Evolutionary conservation across 2,329 filamentous ascomycete genomes (phyloP).

Genomic region (Trichoderma atroviride): DNA sequence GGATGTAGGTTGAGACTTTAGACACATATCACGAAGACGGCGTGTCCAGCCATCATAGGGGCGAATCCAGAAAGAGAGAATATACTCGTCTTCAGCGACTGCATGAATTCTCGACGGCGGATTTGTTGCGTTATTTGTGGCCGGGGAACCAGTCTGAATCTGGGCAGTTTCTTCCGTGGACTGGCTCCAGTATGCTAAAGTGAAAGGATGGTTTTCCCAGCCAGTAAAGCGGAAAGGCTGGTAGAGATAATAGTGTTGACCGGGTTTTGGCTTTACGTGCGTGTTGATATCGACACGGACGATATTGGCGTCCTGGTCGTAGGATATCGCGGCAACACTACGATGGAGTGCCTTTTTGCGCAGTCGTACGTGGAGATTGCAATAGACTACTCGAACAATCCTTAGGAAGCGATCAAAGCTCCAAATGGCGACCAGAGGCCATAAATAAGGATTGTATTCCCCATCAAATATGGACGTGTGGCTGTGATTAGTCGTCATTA

Average conservation of each 20-base stretch:
- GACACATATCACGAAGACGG: constrained; percentile 3
- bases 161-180: neutral
- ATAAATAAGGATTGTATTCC: constrained; percentile 33
- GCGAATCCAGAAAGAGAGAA: constrained; percentile 19
- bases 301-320: constrained; percentile 41
- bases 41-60: constrained; percentile 16
- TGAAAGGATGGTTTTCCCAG: constrained; percentile 50
- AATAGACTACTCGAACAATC: constrained; percentile 39
- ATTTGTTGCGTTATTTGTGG: neutral
- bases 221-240: constrained; percentile 37
- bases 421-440: constrained; percentile 50
- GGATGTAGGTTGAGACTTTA: neutral
- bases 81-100: neutral
- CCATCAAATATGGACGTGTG: constrained; percentile 29
- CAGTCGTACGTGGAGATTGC: constrained; percentile 28
- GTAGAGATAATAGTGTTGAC: constrained; percentile 46
- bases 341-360: constrained; percentile 35
- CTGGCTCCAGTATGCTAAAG: constrained; percentile 34
- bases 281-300: constrained; percentile 38
- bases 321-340: constrained; percentile 36
- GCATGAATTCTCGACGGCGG: neutral
- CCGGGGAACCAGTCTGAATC: neutral
- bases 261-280: constrained; percentile 36
- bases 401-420: constrained; percentile 48
- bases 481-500: neutral